Percentiles rank a stretch among this genome's conserved stretches.
Evolutionary conservation across 768 basidiomycete genomes (phyloP).

Genomic region (Aureoboletus auriporus): DNA sequence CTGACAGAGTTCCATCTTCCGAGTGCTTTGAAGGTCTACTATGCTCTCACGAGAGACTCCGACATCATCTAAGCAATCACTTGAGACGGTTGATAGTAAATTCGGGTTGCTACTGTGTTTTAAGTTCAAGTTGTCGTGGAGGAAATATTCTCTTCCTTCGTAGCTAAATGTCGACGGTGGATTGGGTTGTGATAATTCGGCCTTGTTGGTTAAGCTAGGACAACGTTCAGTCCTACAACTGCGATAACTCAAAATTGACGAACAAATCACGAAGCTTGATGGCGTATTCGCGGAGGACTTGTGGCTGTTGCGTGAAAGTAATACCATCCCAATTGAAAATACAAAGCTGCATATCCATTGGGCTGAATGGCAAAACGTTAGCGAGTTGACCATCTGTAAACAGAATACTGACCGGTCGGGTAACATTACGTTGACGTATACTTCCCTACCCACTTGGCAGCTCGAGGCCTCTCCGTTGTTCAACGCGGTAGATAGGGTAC

Average conservation of each 20-base stretch:
- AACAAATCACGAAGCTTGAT: conserved; percentile 41
- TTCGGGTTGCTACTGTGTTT: conserved; percentile 38
- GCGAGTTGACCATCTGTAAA: not conserved
- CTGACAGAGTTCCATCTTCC: conserved; percentile 50
- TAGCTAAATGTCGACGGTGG: conserved; percentile 42
- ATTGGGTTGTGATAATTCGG: conserved; percentile 36
- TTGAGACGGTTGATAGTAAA: conserved; percentile 1
- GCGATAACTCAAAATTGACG: conserved; percentile 15
- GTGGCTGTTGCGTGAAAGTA: conserved; percentile 34
- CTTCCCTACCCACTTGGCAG: conserved; percentile 38
- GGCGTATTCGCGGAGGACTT: conserved; percentile 39
- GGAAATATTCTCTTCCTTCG: conserved; percentile 39
- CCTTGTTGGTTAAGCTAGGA: conserved; percentile 32
- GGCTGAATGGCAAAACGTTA: conserved; percentile 31
- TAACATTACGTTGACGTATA: conserved; percentile 46
- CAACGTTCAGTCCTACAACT: conserved; percentile 4
- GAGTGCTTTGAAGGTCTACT: conserved; percentile 51
- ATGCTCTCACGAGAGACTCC: conserved; percentile 42
- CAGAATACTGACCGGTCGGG: conserved; percentile 46
- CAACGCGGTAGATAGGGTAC: not conserved
- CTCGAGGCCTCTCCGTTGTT: conserved; percentile 5
- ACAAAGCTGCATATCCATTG: conserved; percentile 55
- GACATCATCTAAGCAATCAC: not conserved
- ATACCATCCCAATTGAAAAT: conserved; percentile 33
- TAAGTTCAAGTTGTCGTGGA: conserved; percentile 45